Evolutionary conservation across 306 rosid genomes (phyloP).

Genomic region (Cyamopsis tetragonoloba): DNA sequence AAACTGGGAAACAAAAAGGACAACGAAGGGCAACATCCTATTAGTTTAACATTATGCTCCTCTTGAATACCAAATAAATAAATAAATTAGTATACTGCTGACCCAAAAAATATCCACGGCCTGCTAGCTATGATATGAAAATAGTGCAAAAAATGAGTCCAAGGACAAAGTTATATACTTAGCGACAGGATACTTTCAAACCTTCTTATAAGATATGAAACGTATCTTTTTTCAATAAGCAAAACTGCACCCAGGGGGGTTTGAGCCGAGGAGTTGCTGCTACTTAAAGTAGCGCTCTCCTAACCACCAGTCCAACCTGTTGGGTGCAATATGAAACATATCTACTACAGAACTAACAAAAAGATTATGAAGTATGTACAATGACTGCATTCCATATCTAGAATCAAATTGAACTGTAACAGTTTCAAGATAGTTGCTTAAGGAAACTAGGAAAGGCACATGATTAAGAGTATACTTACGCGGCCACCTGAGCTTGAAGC

Average conservation of each 20-base stretch:
- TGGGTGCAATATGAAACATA: too few species aligned
- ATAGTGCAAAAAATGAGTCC: background rate
- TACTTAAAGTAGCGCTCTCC: too few species aligned
- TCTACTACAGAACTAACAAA: background rate
- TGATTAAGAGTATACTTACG: conserved; percentile 41
- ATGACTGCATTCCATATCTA: background rate
- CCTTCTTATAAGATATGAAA: background rate
- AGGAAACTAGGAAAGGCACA: conserved; percentile 7
- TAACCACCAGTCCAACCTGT: too few species aligned
- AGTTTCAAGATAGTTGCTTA: background rate
- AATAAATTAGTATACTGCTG: background rate
- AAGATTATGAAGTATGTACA: background rate
- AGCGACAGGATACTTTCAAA: background rate
- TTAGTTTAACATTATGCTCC: background rate
- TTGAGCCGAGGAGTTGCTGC: too few species aligned
- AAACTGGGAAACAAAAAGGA: background rate
- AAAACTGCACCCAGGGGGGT: too few species aligned
- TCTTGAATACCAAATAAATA: background rate
- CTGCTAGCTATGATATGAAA: background rate
- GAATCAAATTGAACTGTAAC: background rate
- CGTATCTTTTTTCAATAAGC: too few species aligned
- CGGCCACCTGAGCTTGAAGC: conserved; percentile 66
- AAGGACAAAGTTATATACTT: too few species aligned
- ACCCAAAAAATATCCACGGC: background rate
- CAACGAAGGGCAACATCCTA: background rate